Conservation (phyloP, 139 green algal species). For the Coelastrella sp. region DNA sequence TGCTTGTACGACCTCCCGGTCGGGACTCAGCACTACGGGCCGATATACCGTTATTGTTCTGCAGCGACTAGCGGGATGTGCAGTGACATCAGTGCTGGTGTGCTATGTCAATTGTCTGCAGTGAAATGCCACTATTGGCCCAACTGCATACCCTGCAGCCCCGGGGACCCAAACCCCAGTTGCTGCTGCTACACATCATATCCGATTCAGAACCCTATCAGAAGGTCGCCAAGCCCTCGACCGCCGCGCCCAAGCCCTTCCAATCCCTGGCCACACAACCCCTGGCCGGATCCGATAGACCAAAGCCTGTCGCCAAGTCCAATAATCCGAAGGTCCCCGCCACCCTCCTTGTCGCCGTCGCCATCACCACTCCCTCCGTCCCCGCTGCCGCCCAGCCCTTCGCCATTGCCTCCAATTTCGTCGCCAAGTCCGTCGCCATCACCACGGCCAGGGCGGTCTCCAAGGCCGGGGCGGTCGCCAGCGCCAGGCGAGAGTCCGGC, state of each 20-base stretch:
- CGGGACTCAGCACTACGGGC: too few relatives aligned
- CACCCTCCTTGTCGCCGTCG: too few relatives aligned
- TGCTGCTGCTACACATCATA: background rate
- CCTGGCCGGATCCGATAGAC: background rate
- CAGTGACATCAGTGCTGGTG: background rate
- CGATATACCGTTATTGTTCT: too few relatives aligned
- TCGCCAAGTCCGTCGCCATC: background rate
- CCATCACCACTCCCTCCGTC: background rate
- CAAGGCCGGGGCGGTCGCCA: background rate
- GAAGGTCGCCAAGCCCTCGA: background rate
- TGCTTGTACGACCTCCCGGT: too few relatives aligned
- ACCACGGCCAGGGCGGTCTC: background rate
- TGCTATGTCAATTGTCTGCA: background rate
- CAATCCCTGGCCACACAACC: background rate
- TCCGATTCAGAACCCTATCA: background rate
- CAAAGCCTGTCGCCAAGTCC: background rate
- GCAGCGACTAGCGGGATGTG: too few relatives aligned
- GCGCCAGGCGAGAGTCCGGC: background rate
- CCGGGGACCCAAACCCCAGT: background rate
- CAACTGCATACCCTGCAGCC: background rate
- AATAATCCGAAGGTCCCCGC: too few relatives aligned
- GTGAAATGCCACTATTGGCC: background rate
- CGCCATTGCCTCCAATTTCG: background rate
- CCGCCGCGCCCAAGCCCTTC: background rate
- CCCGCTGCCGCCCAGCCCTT: background rate